Conservation (phyloP, 768 basidiomycete species). For the Boletus rufocinnamomeus region DNA sequence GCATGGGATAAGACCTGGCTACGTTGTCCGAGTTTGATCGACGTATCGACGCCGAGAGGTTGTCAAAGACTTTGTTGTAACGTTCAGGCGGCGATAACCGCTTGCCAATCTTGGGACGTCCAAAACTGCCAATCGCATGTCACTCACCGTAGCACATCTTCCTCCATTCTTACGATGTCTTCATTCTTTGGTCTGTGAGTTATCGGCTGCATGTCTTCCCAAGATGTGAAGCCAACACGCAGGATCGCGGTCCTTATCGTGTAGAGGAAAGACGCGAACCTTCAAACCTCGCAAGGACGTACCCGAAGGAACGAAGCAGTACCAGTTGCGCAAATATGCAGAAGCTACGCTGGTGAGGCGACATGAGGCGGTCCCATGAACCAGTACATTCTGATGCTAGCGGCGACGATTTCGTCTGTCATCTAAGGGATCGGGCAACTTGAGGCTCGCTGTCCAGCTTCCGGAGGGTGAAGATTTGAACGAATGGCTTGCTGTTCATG, state of each 20-base stretch:
- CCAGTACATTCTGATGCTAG: constrained; percentile 15
- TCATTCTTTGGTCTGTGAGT: constrained; percentile 88
- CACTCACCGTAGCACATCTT: constrained; percentile 11
- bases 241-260: constrained; percentile 12
- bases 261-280: constrained; percentile 88
- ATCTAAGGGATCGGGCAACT: constrained; percentile 88
- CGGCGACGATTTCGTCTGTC: not conserved
- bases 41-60: not conserved
- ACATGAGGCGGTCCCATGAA: not conserved
- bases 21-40: constrained; percentile 1
- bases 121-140: constrained; percentile 4
- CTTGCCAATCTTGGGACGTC: constrained; percentile 19
- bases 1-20: not conserved
- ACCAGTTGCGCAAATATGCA: constrained; percentile 96
- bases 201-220: not conserved
- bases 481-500: constrained; percentile 99
- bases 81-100: constrained; percentile 5
- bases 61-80: not conserved
- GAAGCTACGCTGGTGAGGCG: constrained; percentile 82
- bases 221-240: constrained; percentile 14
- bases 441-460: constrained; percentile 87
- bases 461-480: constrained; percentile 97
- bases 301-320: constrained; percentile 96
- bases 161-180: constrained; percentile 53
- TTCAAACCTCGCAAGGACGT: constrained; percentile 97